A percentile compares a stretch with the other conserved stretches of the same genome.
These are phyloP conservation scores for Trichocladium uniseriatum DNA, from an alignment of 495 filamentous ascomycete species.

Conservation along the genomic window DNA sequence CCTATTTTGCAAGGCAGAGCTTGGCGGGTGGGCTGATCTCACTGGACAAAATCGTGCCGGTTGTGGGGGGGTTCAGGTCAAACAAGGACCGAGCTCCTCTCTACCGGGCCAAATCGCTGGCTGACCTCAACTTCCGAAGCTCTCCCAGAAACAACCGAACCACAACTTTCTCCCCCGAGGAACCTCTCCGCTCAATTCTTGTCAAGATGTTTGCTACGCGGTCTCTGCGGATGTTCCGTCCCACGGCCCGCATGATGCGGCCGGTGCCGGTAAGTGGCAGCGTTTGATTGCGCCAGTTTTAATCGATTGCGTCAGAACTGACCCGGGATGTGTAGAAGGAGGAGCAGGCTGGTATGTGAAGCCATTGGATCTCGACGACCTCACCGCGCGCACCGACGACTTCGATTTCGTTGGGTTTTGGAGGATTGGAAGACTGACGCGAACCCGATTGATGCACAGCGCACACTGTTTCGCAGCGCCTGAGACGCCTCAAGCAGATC, in stretches of 20 bases:
- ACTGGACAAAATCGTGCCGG: constrained; percentile 7
- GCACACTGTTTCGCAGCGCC: constrained; percentile 91
- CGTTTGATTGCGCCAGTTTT: constrained; percentile 6
- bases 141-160: constrained; percentile 8
- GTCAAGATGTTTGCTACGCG: constrained; percentile 59
- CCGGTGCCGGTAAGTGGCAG: constrained; percentile 66
- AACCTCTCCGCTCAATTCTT: constrained; percentile 25
- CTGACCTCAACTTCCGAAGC: constrained; percentile 10
- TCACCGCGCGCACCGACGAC: not conserved
- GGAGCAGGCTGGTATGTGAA: constrained; percentile 66
- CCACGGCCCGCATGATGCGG: constrained; percentile 57
- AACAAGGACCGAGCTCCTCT: constrained; percentile 15
- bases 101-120: constrained; percentile 3
- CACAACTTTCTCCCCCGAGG: constrained; percentile 9
- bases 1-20: constrained; percentile 1
- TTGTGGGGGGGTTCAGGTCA: constrained; percentile 1
- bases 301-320: constrained; percentile 19
- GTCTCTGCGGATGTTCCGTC: constrained; percentile 45
- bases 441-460: constrained; percentile 40
- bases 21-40: constrained; percentile 17
- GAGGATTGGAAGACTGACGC: constrained; percentile 17
- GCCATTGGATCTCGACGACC: constrained; percentile 21
- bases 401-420: not conserved
- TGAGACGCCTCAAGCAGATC: constrained; percentile 76
- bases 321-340: constrained; percentile 57